These are phyloP conservation scores for Xylaria sp. DNA, from an alignment of 2,329 filamentous ascomycete genomes.

Conservation along the genomic window DNA sequence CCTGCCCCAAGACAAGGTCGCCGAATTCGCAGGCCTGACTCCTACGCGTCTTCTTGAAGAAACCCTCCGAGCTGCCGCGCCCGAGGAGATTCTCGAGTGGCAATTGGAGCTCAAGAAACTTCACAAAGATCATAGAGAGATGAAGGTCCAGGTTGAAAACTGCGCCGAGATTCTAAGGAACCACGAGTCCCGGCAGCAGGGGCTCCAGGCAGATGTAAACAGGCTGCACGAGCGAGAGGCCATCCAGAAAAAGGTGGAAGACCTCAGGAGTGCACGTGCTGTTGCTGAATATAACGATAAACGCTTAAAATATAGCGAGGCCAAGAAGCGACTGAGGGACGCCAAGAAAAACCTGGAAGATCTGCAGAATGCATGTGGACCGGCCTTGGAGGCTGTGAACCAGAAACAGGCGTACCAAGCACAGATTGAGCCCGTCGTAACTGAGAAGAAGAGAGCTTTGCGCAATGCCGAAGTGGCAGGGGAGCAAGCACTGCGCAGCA, in stretches of 20 bases:
- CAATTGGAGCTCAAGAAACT: conserved; percentile 79
- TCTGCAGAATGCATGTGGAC: conserved; percentile 70
- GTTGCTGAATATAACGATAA: conserved; percentile 72
- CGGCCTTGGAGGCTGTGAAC: conserved; percentile 75
- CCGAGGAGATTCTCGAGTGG: conserved; percentile 80
- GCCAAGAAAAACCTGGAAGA: conserved; percentile 68
- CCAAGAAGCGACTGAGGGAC: conserved; percentile 65
- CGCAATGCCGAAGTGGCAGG: conserved; percentile 64
- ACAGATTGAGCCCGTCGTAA: conserved; percentile 66
- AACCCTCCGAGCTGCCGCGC: conserved; percentile 89
- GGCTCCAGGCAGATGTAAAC: conserved; percentile 84
- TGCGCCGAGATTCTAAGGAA: conserved; percentile 72
- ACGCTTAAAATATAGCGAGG: conserved; percentile 58
- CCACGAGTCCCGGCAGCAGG: conserved; percentile 77
- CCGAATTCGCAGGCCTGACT: conserved; percentile 87
- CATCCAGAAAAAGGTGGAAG: conserved; percentile 71
- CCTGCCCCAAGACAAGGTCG: conserved; percentile 93
- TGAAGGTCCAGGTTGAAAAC: conserved; percentile 67
- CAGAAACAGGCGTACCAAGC: conserved; percentile 74
- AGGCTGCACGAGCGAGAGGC: conserved; percentile 79
- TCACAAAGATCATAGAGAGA: conserved; percentile 74
- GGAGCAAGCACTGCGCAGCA: conserved; percentile 54
- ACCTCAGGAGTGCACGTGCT: conserved; percentile 73
- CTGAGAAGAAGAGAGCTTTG: conserved; percentile 65
- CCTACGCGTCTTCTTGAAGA: conserved; percentile 85